phyloP scores from a whole-genome alignment of 768 basidiomycete genomes.

The Hebeloma cylindrosporum region DNA sequence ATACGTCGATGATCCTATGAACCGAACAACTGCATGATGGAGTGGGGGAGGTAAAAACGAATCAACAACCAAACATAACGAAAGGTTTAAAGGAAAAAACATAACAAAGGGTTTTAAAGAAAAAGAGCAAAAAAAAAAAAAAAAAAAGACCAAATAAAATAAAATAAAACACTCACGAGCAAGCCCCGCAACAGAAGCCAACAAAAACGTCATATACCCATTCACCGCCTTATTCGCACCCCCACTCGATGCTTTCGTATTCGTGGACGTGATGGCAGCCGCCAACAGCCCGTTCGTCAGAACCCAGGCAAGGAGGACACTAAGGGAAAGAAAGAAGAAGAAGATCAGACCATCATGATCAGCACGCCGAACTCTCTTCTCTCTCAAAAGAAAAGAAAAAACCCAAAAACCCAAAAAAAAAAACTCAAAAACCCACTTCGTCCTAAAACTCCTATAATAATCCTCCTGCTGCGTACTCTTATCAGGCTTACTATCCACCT shows the following conservation, averaged over 20 bases:
- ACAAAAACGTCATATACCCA: conserved; percentile 86
- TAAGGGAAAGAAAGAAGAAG: conserved; percentile 13
- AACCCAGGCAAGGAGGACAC: conserved; percentile 85
- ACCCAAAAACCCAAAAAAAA: background rate
- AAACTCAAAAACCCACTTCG: conserved; percentile 58
- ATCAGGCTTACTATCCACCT: conserved; percentile 65
- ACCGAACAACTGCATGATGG: conserved; percentile 77
- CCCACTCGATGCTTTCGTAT: conserved; percentile 45
- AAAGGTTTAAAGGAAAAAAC: conserved; percentile 1
- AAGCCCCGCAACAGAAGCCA: conserved; percentile 86
- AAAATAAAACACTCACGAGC: conserved; percentile 58
- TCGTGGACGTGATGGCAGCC: conserved; percentile 67
- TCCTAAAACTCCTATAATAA: conserved; percentile 87
- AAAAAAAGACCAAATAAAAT: conserved; percentile 1
- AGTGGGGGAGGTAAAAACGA: too few relatives aligned
- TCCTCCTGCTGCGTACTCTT: conserved; percentile 70
- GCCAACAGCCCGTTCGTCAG: conserved; percentile 82
- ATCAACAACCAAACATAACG: too few relatives aligned
- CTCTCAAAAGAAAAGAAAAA: conserved; percentile 1
- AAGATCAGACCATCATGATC: conserved; percentile 24
- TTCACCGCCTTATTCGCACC: conserved; percentile 59
- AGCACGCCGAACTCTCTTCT: too few relatives aligned
- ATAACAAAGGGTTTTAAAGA: background rate
- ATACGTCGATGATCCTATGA: conserved; percentile 78
- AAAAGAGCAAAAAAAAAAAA: background rate